phyloP scores from a whole-genome alignment of 805 yeast genomes.

The Komagataella mondaviorum region DNA sequence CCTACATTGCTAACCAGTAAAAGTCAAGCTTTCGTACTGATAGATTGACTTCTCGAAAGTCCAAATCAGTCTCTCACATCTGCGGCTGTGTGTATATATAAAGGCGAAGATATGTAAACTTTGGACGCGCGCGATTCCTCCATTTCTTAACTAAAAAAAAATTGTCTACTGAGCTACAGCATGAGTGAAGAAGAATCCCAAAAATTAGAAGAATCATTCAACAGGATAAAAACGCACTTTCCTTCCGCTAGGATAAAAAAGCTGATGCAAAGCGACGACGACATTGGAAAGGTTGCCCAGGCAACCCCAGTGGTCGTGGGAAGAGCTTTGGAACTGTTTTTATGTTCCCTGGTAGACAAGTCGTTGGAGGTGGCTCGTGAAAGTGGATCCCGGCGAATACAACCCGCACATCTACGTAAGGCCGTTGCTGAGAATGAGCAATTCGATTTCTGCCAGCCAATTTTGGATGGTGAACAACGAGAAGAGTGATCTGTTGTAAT shows the following conservation, averaged over 20 bases:
- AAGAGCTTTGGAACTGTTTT: conserved; percentile 82
- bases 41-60: background rate
- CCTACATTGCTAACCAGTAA: background rate
- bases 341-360: conserved; percentile 80
- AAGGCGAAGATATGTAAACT: background rate
- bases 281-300: conserved; percentile 96
- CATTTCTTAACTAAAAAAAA: conserved; percentile 3
- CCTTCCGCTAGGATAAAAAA: conserved; percentile 93
- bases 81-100: background rate
- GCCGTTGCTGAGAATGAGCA: conserved; percentile 82
- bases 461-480: conserved; percentile 14
- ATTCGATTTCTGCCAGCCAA: conserved; percentile 83
- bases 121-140: background rate
- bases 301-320: conserved; percentile 99
- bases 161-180: background rate
- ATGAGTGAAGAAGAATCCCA: conserved; percentile 5
- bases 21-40: background rate
- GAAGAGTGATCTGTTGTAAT: conserved; percentile 1
- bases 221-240: conserved; percentile 63
- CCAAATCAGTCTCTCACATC: background rate
- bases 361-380: conserved; percentile 65
- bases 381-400: conserved; percentile 67
- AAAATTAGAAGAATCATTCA: conserved; percentile 18
- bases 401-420: conserved; percentile 68
- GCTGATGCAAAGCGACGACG: conserved; percentile 96